phyloP scores from a whole-genome alignment of 139 green algal genomes.

The Nannochloris sp. region DNA sequence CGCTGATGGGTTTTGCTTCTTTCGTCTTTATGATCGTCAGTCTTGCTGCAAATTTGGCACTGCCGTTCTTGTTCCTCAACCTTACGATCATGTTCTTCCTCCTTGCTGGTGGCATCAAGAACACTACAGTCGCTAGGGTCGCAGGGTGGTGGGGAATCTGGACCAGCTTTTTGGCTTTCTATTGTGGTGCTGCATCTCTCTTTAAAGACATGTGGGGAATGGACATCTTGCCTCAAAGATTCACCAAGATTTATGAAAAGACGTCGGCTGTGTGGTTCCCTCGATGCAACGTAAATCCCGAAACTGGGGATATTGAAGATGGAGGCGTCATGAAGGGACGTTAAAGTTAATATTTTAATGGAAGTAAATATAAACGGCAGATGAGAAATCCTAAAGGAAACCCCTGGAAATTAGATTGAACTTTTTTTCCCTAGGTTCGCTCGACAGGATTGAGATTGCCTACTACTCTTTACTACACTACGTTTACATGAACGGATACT shows the following conservation, averaged over 20 bases:
- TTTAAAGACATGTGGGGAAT: constrained; percentile 40
- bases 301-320: too few species aligned
- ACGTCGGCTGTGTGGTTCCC: too few species aligned
- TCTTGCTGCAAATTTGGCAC: neutral
- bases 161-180: constrained; percentile 49
- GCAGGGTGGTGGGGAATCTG: constrained; percentile 52
- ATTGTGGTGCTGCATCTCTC: constrained; percentile 49
- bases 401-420: too few species aligned
- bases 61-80: constrained; percentile 26
- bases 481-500: too few species aligned
- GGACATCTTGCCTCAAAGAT: neutral
- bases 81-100: constrained; percentile 56
- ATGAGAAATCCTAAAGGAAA: too few species aligned
- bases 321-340: too few species aligned
- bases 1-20: constrained; percentile 3
- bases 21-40: constrained; percentile 11
- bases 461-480: too few species aligned
- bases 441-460: too few species aligned
- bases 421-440: too few species aligned
- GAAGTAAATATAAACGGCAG: too few species aligned
- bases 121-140: constrained; percentile 6
- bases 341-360: too few species aligned
- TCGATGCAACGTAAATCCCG: too few species aligned
- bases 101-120: constrained; percentile 36
- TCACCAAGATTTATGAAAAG: neutral